These are phyloP conservation scores for Myxozyma melibiosi DNA, from an alignment of 805 yeast genomes.

Conservation along the genomic window DNA sequence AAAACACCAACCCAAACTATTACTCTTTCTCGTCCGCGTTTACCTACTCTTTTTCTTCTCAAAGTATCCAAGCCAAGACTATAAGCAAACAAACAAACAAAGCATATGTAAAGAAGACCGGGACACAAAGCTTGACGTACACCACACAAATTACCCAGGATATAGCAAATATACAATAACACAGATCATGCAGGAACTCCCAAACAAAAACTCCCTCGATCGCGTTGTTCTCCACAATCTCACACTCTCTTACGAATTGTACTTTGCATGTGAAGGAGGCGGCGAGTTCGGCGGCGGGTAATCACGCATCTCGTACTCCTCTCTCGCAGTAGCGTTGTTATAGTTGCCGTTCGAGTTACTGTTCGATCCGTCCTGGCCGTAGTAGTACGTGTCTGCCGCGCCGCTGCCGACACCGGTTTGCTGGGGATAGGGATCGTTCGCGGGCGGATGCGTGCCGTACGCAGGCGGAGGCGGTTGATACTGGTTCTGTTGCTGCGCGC, in stretches of 20 bases:
- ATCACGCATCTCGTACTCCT: conserved; percentile 22
- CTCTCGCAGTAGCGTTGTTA: conserved; percentile 2
- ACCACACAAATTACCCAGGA: too few species aligned
- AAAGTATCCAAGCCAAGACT: too few species aligned
- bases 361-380: background rate
- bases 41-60: too few species aligned
- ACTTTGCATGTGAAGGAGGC: conserved; percentile 14
- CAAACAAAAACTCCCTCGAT: background rate
- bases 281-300: conserved; percentile 24
- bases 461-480: conserved; percentile 25
- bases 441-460: conserved; percentile 4
- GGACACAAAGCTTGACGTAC: too few species aligned
- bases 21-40: too few species aligned
- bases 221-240: background rate
- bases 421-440: conserved; percentile 6
- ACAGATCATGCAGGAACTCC: too few species aligned
- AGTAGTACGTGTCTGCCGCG: conserved; percentile 1
- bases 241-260: background rate
- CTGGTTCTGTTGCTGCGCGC: conserved; percentile 8
- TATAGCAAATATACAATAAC: too few species aligned
- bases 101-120: too few species aligned
- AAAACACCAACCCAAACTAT: too few species aligned
- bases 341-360: background rate
- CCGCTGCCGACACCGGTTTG: background rate
- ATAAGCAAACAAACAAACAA: too few species aligned